These are phyloP conservation scores for Daldinia grandis DNA, from an alignment of 495 filamentous ascomycete genomes.

Conservation along the genomic window DNA sequence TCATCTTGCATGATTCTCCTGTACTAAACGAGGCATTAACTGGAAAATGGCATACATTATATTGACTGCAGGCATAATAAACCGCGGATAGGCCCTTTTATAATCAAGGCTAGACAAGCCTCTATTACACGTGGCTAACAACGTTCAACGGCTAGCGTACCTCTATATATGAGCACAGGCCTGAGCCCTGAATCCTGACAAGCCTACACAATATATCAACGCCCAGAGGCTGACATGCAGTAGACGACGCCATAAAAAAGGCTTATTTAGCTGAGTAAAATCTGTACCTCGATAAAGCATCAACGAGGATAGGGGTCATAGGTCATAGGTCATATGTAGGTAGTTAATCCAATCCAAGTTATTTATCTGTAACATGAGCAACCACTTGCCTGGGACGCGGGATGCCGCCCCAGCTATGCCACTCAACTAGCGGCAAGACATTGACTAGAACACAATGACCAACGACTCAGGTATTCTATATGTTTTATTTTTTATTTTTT, in stretches of 20 bases:
- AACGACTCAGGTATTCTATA: not conserved
- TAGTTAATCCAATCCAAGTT: not conserved
- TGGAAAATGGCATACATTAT: conserved; percentile 9
- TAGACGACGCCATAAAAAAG: conserved; percentile 22
- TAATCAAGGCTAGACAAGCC: conserved; percentile 6
- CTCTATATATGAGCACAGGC: conserved; percentile 1
- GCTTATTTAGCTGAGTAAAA: conserved; percentile 26
- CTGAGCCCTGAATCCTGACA: not conserved
- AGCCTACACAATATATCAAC: not conserved
- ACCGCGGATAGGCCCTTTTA: not conserved
- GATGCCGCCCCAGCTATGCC: conserved; percentile 15
- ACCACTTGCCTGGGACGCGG: conserved; percentile 12
- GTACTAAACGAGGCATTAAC: not conserved
- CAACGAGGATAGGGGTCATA: not conserved
- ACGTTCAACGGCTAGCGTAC: conserved; percentile 16
- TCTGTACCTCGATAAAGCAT: not conserved
- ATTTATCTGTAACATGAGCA: conserved; percentile 2
- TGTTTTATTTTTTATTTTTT: too few species aligned
- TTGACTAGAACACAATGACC: not conserved
- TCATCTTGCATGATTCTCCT: conserved; percentile 28
- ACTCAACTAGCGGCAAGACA: not conserved
- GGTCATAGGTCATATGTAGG: not conserved
- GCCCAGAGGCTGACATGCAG: not conserved
- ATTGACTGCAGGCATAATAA: not conserved
- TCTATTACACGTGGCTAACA: conserved; percentile 19